These are phyloP conservation scores for Rosa chinensis DNA, from an alignment of 306 rosid species.

Conservation along the genomic window DNA sequence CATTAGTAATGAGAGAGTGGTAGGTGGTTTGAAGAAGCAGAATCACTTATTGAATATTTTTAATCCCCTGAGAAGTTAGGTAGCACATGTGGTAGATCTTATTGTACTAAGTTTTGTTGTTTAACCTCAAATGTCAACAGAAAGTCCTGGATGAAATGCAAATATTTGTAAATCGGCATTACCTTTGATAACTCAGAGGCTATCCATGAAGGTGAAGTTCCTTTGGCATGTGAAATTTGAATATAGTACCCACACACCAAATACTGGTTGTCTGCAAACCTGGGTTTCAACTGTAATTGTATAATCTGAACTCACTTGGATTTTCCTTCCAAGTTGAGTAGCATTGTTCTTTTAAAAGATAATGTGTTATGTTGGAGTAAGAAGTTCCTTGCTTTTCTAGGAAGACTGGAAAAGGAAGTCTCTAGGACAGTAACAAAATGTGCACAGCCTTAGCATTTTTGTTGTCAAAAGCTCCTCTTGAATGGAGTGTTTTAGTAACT, in stretches of 20 bases:
- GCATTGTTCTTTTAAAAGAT: constrained; percentile 1
- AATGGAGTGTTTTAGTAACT: background rate
- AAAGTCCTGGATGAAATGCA: background rate
- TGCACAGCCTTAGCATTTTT: background rate
- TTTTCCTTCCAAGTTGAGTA: background rate
- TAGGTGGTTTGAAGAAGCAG: background rate
- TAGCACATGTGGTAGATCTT: background rate
- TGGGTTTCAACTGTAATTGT: background rate
- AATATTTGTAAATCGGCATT: background rate
- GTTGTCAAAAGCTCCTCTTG: background rate
- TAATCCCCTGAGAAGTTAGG: background rate
- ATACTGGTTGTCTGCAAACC: background rate
- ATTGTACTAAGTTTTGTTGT: background rate
- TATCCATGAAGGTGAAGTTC: background rate
- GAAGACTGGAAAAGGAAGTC: background rate
- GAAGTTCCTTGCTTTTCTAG: background rate
- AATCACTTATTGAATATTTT: background rate
- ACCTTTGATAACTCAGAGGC: background rate
- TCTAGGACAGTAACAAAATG: background rate
- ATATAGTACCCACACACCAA: background rate
- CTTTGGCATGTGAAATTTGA: background rate
- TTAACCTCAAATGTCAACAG: background rate
- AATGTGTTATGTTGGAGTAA: background rate
- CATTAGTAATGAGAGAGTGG: background rate
- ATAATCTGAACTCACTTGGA: background rate